These are phyloP conservation scores for Tetrapisispora arboricola DNA, from an alignment of 805 yeast genomes.

Conservation along the genomic window DNA sequence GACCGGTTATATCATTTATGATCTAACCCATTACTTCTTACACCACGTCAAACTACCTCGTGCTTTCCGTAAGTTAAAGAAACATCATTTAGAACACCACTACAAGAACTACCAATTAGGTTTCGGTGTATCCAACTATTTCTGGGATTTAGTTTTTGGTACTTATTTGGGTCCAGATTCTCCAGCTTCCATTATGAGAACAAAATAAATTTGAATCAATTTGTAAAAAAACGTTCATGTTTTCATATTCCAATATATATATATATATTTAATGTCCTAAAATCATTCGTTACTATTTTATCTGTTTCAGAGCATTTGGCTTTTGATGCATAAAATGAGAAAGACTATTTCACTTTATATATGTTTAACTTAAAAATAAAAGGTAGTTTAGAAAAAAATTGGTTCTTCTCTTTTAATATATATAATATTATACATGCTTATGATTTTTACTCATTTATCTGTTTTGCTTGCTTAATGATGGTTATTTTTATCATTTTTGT, in stretches of 20 bases:
- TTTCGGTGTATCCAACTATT: slow-evolving; percentile 87
- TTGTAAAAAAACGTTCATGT: not conserved
- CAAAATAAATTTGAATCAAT: slow-evolving; percentile 14
- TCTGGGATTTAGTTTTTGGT: slow-evolving; percentile 89
- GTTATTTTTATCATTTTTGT: too few relatives aligned
- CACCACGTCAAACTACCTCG: slow-evolving; percentile 82
- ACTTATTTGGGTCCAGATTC: slow-evolving; percentile 50
- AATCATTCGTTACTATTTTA: too few relatives aligned
- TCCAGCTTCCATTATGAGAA: slow-evolving; percentile 29
- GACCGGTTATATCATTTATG: slow-evolving; percentile 87
- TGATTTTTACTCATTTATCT: too few relatives aligned
- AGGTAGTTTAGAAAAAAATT: too few relatives aligned
- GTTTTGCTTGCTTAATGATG: too few relatives aligned
- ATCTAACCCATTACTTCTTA: slow-evolving; percentile 84
- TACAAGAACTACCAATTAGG: slow-evolving; percentile 95
- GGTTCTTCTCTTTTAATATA: too few relatives aligned
- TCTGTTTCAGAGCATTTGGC: too few relatives aligned
- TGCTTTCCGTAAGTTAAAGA: slow-evolving; percentile 68
- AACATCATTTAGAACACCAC: slow-evolving; percentile 93
- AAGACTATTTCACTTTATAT: not conserved
- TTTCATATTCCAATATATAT: not conserved
- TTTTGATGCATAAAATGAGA: too few relatives aligned
- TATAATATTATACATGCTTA: not conserved
- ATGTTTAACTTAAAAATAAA: not conserved
- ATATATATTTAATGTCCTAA: not conserved